Base-by-base conservation (phyloP, 768 basidiomycete species). In the Rhizopogon vinicolor region DNA sequence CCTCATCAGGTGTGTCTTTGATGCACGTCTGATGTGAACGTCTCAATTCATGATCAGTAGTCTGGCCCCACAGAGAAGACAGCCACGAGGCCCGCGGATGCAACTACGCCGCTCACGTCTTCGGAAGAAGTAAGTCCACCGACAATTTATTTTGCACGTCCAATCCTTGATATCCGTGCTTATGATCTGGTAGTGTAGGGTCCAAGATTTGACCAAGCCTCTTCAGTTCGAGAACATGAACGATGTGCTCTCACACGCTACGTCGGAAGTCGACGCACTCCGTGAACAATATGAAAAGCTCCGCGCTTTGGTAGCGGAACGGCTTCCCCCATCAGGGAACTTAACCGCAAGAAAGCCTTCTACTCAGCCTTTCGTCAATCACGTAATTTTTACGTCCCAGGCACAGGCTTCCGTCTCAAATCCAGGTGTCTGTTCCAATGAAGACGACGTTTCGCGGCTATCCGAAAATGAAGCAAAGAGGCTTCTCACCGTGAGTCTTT, bases 201-300 rank as follows among this genome's bases (percentile, higher is more conserved):
- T 37, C 14, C 13, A 22, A 14, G 33, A 35, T 35, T 33, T 58
- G 22, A 46, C 29, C 6, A 52, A 31, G 7, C 62, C 59, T 0
- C 58, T 71, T 43, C 65, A 62, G 4, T 59, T 71, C 8, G 61
- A 65, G 10, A 56, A 69, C 5, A 9, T 69, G 54, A 66, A 68
- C 12, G 35, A 51, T 13, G 68, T 64, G 1, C 61, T 69, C 29
- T 56, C 54, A 12, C 53, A 41, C 44, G 65, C 65, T 1, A 61
- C 60, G 1, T 59, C 61, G 16, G 69, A 69, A 51, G 64, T 71
- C 12, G 43, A 39, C 29, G 41, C 60, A 7, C 68, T 69, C 22
- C 68, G 64, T 13, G 59, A 48, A 28, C 56, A 57, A 53, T 69
- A 69, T 44, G 68, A 68, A 8, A 52, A 56, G n/a, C 66, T 69